Conservation (phyloP, 1,284 basidiomycete genomes). For the Uromyces viciae-fabae region DNA sequence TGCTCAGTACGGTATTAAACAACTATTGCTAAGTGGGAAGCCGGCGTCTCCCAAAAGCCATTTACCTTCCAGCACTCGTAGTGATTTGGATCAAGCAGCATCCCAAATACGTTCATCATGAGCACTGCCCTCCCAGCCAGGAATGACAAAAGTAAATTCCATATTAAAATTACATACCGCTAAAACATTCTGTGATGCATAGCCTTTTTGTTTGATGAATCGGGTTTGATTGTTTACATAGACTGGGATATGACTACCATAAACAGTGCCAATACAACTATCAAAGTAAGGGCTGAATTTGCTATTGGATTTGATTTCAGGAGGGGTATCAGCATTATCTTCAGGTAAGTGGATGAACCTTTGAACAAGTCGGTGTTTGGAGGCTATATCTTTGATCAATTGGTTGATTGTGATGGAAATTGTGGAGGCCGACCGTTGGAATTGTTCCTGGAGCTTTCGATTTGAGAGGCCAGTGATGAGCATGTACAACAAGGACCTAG, state of each 20-base stretch:
- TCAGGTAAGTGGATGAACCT: too few relatives aligned
- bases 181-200: too few relatives aligned
- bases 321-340: too few relatives aligned
- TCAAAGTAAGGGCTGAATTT: too few relatives aligned
- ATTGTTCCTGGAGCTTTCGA: not conserved
- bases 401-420: not conserved
- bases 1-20: too few relatives aligned
- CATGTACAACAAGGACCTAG: not conserved
- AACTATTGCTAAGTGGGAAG: too few relatives aligned
- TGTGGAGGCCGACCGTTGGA: not conserved
- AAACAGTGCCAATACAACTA: not conserved
- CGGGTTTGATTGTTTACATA: not conserved
- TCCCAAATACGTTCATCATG: not conserved
- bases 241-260: not conserved
- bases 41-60: too few relatives aligned
- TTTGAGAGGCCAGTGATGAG: slow-evolving; percentile 10
- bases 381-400: not conserved
- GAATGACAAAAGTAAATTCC: slow-evolving; percentile 12
- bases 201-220: too few relatives aligned
- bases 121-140: slow-evolving; percentile 19
- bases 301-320: too few relatives aligned
- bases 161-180: slow-evolving; percentile 15
- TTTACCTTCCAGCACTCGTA: too few relatives aligned
- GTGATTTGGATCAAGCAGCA: too few relatives aligned
- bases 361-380: not conserved